phyloP scores from a whole-genome alignment of 2,329 filamentous ascomycete species.

The Fusarium sp. region DNA sequence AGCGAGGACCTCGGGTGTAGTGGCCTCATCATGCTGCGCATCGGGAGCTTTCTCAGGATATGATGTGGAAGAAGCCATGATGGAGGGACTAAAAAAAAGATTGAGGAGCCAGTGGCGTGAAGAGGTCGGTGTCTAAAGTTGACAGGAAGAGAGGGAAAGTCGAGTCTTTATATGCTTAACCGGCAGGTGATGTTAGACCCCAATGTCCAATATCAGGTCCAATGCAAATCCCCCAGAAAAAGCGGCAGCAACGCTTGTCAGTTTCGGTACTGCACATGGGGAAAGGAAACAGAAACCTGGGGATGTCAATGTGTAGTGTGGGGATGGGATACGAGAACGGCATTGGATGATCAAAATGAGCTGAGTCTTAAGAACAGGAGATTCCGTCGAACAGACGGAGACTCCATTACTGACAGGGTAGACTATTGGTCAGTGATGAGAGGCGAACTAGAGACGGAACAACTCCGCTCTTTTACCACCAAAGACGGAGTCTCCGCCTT shows the following conservation, averaged over 20 bases:
- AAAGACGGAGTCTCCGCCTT: slow-evolving; percentile 24
- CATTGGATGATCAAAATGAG: slow-evolving; percentile 19
- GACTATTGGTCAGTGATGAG: background rate
- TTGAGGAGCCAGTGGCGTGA: background rate
- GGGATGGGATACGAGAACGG: slow-evolving; percentile 18
- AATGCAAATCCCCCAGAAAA: slow-evolving; percentile 13
- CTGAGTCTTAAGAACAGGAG: slow-evolving; percentile 15
- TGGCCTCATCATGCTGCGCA: slow-evolving; percentile 45
- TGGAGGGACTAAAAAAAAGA: background rate
- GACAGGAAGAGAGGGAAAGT: background rate
- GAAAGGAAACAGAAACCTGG: slow-evolving; percentile 28
- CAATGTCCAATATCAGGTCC: background rate
- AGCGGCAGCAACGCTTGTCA: slow-evolving; percentile 5
- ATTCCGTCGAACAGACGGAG: slow-evolving; percentile 17
- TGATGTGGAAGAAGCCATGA: slow-evolving; percentile 44
- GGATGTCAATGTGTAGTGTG: slow-evolving; percentile 23
- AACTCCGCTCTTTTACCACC: slow-evolving; percentile 4
- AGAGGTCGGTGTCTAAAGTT: background rate
- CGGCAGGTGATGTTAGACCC: background rate
- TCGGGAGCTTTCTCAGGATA: slow-evolving; percentile 38
- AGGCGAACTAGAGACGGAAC: background rate
- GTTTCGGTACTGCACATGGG: slow-evolving; percentile 13
- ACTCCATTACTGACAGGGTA: background rate
- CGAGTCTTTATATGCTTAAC: slow-evolving; percentile 28
- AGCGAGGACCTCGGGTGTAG: slow-evolving; percentile 45